Conservation (phyloP, 2,329 filamentous ascomycete genomes). For the Bipolaris sorokiniana region DNA sequence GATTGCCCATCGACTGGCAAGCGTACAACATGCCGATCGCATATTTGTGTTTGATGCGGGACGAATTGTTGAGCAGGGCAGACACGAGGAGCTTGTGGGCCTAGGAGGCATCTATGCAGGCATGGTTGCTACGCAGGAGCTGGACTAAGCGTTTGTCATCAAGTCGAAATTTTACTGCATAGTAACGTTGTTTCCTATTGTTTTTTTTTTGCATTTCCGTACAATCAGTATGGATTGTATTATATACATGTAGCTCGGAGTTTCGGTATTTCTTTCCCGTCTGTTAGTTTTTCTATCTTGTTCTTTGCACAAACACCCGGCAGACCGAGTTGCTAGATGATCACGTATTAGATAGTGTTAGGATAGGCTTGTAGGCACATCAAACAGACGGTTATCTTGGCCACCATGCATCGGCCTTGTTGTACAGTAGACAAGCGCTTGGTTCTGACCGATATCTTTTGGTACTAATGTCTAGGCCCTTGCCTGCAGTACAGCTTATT, state of each 20-base stretch:
- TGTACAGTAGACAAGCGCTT: not conserved
- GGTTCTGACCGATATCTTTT: not conserved
- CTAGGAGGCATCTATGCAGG: slow-evolving; percentile 44
- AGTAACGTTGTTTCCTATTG: not conserved
- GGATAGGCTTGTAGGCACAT: not conserved
- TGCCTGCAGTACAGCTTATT: not conserved
- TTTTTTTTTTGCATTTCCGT: not conserved
- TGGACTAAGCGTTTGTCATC: slow-evolving; percentile 31
- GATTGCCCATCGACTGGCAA: slow-evolving; percentile 78
- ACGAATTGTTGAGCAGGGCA: slow-evolving; percentile 66
- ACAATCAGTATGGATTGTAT: not conserved
- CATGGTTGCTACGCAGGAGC: slow-evolving; percentile 47
- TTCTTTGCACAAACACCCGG: not conserved
- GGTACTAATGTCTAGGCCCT: not conserved
- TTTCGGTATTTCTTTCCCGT: not conserved
- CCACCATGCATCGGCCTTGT: not conserved
- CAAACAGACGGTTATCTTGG: not conserved
- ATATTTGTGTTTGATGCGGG: slow-evolving; percentile 79
- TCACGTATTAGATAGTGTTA: not conserved
- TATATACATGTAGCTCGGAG: not conserved
- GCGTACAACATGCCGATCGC: slow-evolving; percentile 78
- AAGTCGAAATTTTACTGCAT: not conserved
- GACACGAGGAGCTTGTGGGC: slow-evolving; percentile 63
- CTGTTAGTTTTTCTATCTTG: not conserved
- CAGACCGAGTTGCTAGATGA: not conserved